Base-by-base conservation (phyloP, 257 asterid genomes). In the Osmanthus fragrans region DNA sequence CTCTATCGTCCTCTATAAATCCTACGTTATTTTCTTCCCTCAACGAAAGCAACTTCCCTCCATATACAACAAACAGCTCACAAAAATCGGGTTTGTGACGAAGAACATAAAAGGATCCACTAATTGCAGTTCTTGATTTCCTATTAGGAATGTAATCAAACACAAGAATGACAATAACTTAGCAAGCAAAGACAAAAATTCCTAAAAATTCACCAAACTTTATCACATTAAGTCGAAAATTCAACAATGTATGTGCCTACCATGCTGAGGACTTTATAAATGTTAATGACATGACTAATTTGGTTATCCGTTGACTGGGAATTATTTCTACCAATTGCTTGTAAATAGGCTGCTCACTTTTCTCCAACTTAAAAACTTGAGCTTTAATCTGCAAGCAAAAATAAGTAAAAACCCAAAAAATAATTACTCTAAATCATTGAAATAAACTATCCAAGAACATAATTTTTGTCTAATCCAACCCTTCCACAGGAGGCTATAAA, bases 41-140 rank as follows among this genome's bases (percentile, higher is more conserved):
- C 2, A 90, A 72, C 71, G 72, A 83, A 75, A 90, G 87, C 66
- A 80, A 54, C 42, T 82, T 85, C 37, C 97, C 97, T 56, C 85
- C 87, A 76, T 84, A 72, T 29, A 90, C 73, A 39, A 89, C 83
- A 77, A 76, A 88, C 70, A 90, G 49, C 72, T 90, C 89, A 64
- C 97, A 92, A 72, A 27, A 89, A 47, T 72, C 82, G 23, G 97
- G 94, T 75, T 92, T 92, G 7, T 90, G 83, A 25, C 84, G 83
- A 67, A 85, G 82, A 47, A 92, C 84, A 34, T 85, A 81, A 71
- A 76, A 85, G 32, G 89, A 72, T 76, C 90, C 94, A 64, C 86
- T 87, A 2, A 87, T 82, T 7, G 91, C 88, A 66, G 82, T 78
- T 73, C 88, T 90, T 27, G 92, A 88, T 84, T 88, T 92, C 96